Evolutionary conservation across 768 basidiomycete species (phyloP).

Genomic region (Boletus reticuloceps): DNA sequence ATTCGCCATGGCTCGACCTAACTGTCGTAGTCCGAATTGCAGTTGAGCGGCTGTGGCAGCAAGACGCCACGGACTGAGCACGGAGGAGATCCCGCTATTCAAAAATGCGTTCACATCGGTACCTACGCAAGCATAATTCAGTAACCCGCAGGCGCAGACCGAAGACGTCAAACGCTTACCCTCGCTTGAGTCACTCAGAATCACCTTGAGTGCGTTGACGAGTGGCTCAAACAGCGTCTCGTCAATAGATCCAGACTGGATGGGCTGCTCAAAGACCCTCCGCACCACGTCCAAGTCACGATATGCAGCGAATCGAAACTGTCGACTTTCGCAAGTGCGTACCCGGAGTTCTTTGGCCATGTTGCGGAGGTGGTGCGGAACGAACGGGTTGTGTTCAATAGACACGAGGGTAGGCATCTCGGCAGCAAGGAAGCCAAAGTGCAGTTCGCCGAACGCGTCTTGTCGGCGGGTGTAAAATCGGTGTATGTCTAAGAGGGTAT

Average conservation of each 20-base stretch:
- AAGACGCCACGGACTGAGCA: constrained; percentile 82
- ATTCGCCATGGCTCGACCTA: constrained; percentile 64
- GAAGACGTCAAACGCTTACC: constrained; percentile 38
- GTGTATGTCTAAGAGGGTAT: constrained; percentile 63
- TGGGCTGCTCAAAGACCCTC: constrained; percentile 62
- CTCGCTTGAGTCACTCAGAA: constrained; percentile 61
- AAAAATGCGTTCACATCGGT: constrained; percentile 48
- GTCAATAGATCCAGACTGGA: constrained; percentile 46
- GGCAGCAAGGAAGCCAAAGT: constrained; percentile 61
- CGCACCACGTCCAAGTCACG: constrained; percentile 71
- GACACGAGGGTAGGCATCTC: constrained; percentile 69
- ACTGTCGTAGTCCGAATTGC: constrained; percentile 70
- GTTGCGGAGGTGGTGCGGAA: constrained; percentile 49
- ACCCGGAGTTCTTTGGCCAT: constrained; percentile 53
- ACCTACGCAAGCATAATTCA: constrained; percentile 10
- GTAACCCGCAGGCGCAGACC: too few species aligned
- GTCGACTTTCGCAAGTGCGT: constrained; percentile 55
- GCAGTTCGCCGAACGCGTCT: constrained; percentile 61
- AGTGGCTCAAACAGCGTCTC: constrained; percentile 59
- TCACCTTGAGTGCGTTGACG: constrained; percentile 62
- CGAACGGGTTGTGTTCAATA: constrained; percentile 57
- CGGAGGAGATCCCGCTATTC: constrained; percentile 60
- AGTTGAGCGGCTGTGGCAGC: constrained; percentile 79
- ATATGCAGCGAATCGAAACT: constrained; percentile 76
- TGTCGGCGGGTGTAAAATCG: constrained; percentile 67